Evolutionary conservation across 2,329 filamentous ascomycete genomes (phyloP), one percentile per base, ranked within the genome.

Genomic region (Bimuria novae-zelandiae): DNA sequence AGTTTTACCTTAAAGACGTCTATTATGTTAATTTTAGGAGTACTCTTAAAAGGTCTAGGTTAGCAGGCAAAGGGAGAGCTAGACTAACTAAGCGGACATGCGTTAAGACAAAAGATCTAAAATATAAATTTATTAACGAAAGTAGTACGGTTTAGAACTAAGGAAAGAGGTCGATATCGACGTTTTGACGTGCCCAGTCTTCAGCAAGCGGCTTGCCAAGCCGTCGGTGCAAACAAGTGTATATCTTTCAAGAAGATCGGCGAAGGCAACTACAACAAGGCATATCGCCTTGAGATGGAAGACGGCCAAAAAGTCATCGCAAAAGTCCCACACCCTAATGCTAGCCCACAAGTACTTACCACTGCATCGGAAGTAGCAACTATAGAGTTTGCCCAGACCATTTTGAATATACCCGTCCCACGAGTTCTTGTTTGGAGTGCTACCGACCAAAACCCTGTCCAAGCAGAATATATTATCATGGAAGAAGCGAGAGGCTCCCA

Each of bases 401-500:
- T 67, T 39, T 51, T 67, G 44, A 46, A 55, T 43, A 27, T 71
- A 49, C 64, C 65, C 2, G 61, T 65, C 22, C 67, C 67, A 37
- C 53, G 54, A 51, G 58, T 70, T 22, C 56, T 68, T 32, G 58
- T 56, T 39, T 70, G 62, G 64, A 64, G 54, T 51, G 58, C 61
- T 37, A 55, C 53, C 17, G 50, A 54, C n/a, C 32, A 63, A 32
- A 68, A 67, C 37, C 58, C 65, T 44, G 61, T 70, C 19, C 47
- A 57, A 32, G 54, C 65, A 39, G 67, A 70, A 62, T 70, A 69
- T 35, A 70, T 70, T 16, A 64, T 70, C 51, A 69, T 68, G 65
- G 65, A 69, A 56, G 60, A 65, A 62, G 67, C 62, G n/a, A 55
- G 33, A 54, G 63, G 66, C 8, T 52, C 51, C 30, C 63, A 60